Conservation (phyloP, 73 alveolate genomes). For the Halteria grandinella region DNA sequence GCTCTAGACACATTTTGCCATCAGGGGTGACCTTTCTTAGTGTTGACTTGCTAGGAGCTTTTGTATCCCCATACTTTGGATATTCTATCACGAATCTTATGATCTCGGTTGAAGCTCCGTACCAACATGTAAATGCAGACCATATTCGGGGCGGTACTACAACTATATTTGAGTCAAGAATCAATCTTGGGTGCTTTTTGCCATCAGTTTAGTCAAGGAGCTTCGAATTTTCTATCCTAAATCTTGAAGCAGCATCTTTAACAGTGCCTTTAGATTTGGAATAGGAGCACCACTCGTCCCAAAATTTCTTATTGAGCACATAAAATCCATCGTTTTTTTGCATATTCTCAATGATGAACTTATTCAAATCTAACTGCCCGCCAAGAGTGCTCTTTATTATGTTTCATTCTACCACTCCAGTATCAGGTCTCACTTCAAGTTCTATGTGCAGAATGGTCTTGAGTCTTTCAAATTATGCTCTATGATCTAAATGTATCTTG, state of each 20-base stretch:
- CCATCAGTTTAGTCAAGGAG: background rate
- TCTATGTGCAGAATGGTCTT: constrained; percentile 12
- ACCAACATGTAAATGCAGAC: constrained; percentile 36
- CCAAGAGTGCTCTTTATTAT: background rate
- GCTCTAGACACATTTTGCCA: background rate
- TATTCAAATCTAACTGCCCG: background rate
- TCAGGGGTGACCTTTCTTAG: background rate
- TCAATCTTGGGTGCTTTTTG: background rate
- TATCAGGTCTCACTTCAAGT: constrained; percentile 19
- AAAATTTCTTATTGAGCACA: constrained; percentile 42
- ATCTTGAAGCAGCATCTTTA: background rate
- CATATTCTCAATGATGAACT: background rate
- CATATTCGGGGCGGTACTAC: constrained; percentile 9
- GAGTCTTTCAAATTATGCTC: background rate
- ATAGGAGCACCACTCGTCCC: constrained; percentile 42
- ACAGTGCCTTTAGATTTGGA: background rate
- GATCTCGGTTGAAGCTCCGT: background rate
- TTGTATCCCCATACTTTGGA: background rate
- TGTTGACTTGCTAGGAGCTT: background rate
- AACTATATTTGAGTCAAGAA: constrained; percentile 18
- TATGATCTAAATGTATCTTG: background rate
- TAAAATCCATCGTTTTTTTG: background rate
- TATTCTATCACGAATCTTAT: constrained; percentile 34
- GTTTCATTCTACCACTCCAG: background rate
- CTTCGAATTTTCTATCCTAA: background rate